Conservation (phyloP, 164 flowering plant genomes). For the Tinospora cordifolia region DNA sequence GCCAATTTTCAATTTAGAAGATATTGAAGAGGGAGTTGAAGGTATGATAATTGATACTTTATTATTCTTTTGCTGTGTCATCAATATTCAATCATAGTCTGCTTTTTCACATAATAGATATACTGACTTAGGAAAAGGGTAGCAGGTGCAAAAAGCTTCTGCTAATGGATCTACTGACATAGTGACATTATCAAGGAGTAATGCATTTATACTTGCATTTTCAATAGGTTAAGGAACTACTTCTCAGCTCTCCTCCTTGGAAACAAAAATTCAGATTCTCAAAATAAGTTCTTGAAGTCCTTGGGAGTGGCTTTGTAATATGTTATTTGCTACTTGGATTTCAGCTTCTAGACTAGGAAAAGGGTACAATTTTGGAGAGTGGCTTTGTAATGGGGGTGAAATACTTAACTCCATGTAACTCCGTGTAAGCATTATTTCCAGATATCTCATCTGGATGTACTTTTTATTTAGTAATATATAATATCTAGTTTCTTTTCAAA, state of each 20-base stretch:
- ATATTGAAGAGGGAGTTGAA: conserved; percentile 45
- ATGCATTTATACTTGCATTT: not conserved
- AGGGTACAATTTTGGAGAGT: no score
- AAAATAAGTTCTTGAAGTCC: not conserved
- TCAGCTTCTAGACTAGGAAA: no score
- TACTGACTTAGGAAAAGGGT: not conserved
- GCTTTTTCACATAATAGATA: not conserved
- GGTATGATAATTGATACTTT: conserved; percentile 20
- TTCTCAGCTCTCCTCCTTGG: not conserved
- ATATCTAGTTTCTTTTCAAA: no score
- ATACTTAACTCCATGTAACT: no score
- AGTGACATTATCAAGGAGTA: not conserved
- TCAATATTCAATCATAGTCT: not conserved
- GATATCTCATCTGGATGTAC: no score
- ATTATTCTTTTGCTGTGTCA: not conserved
- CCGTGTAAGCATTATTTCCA: no score
- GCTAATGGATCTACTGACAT: not conserved
- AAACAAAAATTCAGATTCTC: not conserved
- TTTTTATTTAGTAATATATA: no score
- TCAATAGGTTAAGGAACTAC: not conserved
- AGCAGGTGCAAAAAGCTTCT: no score
- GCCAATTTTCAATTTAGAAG: conserved; percentile 48
- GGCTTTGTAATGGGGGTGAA: no score
- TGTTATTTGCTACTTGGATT: no score
- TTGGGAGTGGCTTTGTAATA: not conserved